phyloP scores from a whole-genome alignment of 2,329 filamentous ascomycete genomes.

The Aspergillus versicolor region DNA sequence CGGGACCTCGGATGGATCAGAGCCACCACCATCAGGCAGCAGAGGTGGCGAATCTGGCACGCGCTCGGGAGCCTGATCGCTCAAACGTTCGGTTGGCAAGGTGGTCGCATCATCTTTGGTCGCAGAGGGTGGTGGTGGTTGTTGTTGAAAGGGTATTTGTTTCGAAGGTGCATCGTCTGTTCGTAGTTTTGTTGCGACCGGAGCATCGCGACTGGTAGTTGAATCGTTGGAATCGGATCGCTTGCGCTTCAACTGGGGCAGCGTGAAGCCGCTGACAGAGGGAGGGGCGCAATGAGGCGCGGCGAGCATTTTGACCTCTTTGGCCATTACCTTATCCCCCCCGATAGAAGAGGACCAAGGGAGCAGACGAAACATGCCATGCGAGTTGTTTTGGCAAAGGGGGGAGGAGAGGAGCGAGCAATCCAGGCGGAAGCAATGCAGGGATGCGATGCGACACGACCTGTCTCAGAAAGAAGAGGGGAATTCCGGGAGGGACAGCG shows the following conservation, averaged over 20 bases:
- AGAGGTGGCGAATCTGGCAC: not conserved
- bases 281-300: slow-evolving; percentile 34
- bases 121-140: slow-evolving; percentile 4
- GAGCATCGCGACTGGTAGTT: slow-evolving; percentile 26
- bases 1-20: slow-evolving; percentile 5
- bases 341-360: slow-evolving; percentile 47
- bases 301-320: slow-evolving; percentile 46
- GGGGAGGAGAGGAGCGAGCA: not conserved
- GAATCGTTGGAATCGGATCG: slow-evolving; percentile 51
- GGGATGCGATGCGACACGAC: slow-evolving; percentile 15
- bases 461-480: slow-evolving; percentile 11
- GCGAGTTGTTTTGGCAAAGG: slow-evolving; percentile 30
- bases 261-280: slow-evolving; percentile 27
- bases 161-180: slow-evolving; percentile 25
- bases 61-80: slow-evolving; percentile 13
- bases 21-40: slow-evolving; percentile 1
- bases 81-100: slow-evolving; percentile 12
- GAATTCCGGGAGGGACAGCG: not conserved
- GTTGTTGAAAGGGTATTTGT: slow-evolving; percentile 5
- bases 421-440: slow-evolving; percentile 8
- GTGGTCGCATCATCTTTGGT: slow-evolving; percentile 12
- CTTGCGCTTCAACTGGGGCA: slow-evolving; percentile 60
- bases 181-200: slow-evolving; percentile 32
- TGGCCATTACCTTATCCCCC: slow-evolving; percentile 46
- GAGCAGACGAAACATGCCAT: slow-evolving; percentile 52